Conservation (phyloP, 1,284 basidiomycete species). For the Peniophora sp. region DNA sequence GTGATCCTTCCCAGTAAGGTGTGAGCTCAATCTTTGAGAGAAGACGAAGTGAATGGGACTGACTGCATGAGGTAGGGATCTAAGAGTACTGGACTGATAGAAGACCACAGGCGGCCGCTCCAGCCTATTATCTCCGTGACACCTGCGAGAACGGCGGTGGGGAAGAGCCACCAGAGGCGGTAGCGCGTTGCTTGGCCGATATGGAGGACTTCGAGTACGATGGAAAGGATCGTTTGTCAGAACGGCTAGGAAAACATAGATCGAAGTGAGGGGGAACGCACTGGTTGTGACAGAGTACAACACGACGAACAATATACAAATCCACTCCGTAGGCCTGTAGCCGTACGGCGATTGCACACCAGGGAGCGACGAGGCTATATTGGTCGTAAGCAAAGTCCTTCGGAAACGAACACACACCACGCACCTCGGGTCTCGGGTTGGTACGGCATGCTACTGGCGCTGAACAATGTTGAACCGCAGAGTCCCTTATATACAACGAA, state of each 20-base stretch:
- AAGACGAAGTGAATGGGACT: not conserved
- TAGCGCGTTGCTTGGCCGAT: conserved; percentile 21
- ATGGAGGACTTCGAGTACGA: conserved; percentile 27
- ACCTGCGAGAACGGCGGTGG: conserved; percentile 27
- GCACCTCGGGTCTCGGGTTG: no score
- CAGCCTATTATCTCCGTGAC: conserved; percentile 32
- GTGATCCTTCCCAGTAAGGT: conserved; percentile 17
- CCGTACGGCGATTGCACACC: not conserved
- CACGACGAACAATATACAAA: not conserved
- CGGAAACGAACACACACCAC: not conserved
- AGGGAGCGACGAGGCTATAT: not conserved
- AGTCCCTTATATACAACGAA: no score
- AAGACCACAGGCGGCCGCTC: conserved; percentile 29
- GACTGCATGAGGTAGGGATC: not conserved
- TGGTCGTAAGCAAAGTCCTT: not conserved
- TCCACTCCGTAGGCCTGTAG: not conserved
- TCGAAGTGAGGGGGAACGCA: not conserved
- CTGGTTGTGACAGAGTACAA: not conserved
- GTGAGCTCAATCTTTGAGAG: not conserved
- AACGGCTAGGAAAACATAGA: not conserved
- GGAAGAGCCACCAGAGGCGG: conserved; percentile 33
- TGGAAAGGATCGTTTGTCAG: not conserved
- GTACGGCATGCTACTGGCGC: no score
- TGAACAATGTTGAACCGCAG: no score
- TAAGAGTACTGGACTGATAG: conserved; percentile 13